phyloP scores from a whole-genome alignment of 257 asterid genomes.

The Petunia secreta region DNA sequence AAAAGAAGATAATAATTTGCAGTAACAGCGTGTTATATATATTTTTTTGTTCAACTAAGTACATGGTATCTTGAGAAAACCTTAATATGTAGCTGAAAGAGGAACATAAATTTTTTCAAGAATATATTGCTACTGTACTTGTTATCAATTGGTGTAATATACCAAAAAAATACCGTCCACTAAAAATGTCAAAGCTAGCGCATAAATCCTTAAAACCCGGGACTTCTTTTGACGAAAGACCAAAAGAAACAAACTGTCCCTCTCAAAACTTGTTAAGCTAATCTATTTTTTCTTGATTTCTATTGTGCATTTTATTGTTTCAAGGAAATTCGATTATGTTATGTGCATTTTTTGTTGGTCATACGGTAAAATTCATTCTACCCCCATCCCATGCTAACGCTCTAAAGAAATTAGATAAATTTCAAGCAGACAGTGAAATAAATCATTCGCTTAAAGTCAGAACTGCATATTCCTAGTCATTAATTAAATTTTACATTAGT shows the following conservation, averaged over 20 bases:
- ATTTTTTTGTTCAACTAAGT: neutral
- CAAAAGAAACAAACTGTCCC: constrained; percentile 22
- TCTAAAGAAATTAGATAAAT: neutral
- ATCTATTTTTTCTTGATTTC: neutral
- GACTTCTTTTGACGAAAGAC: constrained; percentile 38
- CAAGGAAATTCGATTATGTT: neutral
- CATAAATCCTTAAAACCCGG: constrained; percentile 42
- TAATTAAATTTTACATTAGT: neutral
- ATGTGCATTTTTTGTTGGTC: neutral
- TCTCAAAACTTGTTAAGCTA: constrained; percentile 14
- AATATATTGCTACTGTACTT: neutral
- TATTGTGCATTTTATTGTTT: neutral
- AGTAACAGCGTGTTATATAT: neutral
- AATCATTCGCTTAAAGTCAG: no score
- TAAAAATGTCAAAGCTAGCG: constrained; percentile 25
- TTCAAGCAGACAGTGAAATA: no score
- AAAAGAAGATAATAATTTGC: constrained; percentile 24
- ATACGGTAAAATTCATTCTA: neutral
- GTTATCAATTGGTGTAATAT: neutral
- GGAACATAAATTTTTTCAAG: neutral
- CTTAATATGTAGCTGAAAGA: neutral
- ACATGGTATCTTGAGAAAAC: constrained; percentile 9
- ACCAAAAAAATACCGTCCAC: constrained; percentile 31
- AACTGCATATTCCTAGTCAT: neutral
- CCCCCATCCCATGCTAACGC: neutral